These are phyloP conservation scores for Psilocybe tampanensis DNA, from an alignment of 768 basidiomycete genomes.

Conservation along the genomic window DNA sequence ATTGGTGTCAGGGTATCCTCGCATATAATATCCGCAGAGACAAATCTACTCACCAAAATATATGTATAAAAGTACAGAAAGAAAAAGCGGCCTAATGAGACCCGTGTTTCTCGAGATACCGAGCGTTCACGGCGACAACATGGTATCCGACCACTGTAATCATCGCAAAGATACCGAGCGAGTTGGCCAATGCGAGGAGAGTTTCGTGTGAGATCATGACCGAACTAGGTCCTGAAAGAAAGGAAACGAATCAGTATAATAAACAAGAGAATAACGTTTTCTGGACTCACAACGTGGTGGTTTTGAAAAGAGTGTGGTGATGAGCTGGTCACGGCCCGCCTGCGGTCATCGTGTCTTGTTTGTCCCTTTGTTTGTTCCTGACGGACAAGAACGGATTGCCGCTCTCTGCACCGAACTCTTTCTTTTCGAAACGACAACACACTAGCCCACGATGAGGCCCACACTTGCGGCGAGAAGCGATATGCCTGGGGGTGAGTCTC, in stretches of 20 bases:
- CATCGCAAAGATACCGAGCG: conserved; percentile 87
- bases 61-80: conserved; percentile 2
- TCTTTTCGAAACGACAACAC: conserved; percentile 18
- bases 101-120: conserved; percentile 32
- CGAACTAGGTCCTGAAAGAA: conserved; percentile 6
- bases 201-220: conserved; percentile 81
- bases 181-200: conserved; percentile 80
- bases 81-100: conserved; percentile 9
- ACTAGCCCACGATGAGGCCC: conserved; percentile 57
- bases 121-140: conserved; percentile 82
- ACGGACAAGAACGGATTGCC: conserved; percentile 38
- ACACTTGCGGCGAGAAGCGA: conserved; percentile 62
- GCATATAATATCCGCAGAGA: neutral
- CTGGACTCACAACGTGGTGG: neutral
- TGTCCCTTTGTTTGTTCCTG: conserved; percentile 28
- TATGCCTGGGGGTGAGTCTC: conserved; percentile 80
- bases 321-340: neutral
- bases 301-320: conserved; percentile 4
- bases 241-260: neutral
- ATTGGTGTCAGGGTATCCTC: too few species aligned
- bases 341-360: conserved; percentile 21
- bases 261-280: neutral
- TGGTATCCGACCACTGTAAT: conserved; percentile 88
- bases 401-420: conserved; percentile 12
- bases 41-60: neutral